Conservation (phyloP, 208 protist genomes). For the Leishmania aethiopica region DNA sequence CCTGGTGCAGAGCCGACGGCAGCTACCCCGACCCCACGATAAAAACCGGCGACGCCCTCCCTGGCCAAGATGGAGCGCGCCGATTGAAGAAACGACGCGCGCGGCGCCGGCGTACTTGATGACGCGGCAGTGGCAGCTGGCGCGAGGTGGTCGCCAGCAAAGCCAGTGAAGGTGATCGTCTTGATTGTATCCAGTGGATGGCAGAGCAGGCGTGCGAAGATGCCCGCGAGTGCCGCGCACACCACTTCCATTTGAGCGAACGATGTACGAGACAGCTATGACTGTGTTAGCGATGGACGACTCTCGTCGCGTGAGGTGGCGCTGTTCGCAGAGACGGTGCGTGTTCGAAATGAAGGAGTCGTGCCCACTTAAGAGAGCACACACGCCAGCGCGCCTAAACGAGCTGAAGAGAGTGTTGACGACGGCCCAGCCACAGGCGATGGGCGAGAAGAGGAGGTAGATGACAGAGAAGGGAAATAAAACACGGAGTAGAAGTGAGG, state of each 20-base stretch:
- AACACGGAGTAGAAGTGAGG: conserved; percentile 6
- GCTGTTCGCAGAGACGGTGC: background rate
- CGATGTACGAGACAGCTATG: background rate
- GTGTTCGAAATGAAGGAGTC: background rate
- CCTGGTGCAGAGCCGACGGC: conserved; percentile 74
- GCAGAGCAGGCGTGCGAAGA: conserved; percentile 56
- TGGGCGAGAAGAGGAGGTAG: background rate
- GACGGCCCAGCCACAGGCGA: background rate
- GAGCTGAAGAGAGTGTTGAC: background rate
- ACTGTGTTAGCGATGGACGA: background rate
- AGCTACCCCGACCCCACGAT: conserved; percentile 81
- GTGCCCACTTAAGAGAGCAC: background rate
- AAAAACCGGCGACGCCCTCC: conserved; percentile 79
- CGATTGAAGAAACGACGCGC: conserved; percentile 19
- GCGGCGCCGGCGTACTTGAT: background rate
- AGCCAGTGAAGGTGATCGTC: conserved; percentile 78
- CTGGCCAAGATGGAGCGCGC: conserved; percentile 40
- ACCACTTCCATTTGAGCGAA: conserved; percentile 47
- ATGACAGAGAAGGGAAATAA: background rate
- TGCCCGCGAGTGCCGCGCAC: conserved; percentile 62
- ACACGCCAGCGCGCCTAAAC: background rate
- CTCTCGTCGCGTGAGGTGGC: background rate
- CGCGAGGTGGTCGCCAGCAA: conserved; percentile 36
- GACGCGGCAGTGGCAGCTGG: background rate
- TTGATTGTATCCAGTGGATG: conserved; percentile 90